A percentile compares a stretch with the other conserved stretches of the same genome.
Conservation (phyloP, 495 filamentous ascomycete species). For the Echria macrotheca region DNA sequence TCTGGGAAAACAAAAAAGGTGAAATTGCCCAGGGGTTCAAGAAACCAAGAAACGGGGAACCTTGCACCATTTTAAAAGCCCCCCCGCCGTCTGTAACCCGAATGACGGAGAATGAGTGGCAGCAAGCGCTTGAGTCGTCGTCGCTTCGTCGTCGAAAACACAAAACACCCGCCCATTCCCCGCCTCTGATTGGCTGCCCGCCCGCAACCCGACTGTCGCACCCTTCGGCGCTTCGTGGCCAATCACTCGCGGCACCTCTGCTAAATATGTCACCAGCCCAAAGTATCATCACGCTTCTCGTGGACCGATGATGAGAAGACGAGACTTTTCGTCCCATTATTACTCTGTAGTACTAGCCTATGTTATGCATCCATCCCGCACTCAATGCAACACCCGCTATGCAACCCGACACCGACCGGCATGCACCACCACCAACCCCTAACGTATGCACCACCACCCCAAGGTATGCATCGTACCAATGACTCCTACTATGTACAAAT, state of each 20-base stretch:
- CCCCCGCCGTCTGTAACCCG: not conserved
- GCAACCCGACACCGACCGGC: too few species aligned
- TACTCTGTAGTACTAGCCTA: too few species aligned
- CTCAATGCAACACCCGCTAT: too few species aligned
- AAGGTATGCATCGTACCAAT: too few species aligned
- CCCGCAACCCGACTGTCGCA: constrained; percentile 1
- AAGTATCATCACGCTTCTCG: not conserved
- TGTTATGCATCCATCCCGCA: too few species aligned
- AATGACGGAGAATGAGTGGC: not conserved
- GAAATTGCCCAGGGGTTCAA: not conserved
- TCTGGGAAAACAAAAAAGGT: too few species aligned
- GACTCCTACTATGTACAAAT: too few species aligned
- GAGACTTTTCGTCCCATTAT: too few species aligned
- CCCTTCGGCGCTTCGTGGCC: not conserved
- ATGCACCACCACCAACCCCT: too few species aligned
- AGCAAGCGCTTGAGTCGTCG: not conserved
- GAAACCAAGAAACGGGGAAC: too few species aligned
- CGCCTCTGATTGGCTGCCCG: constrained; percentile 1
- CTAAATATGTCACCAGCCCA: constrained; percentile 2
- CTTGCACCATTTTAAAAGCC: not conserved
- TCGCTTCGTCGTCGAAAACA: constrained; percentile 5
- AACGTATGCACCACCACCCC: too few species aligned
- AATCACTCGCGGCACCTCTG: not conserved
- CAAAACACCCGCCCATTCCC: constrained; percentile 4
- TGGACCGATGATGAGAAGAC: too few species aligned